Conservation (phyloP, 805 yeast species). For the Metschnikowia baotianmanensis region DNA sequence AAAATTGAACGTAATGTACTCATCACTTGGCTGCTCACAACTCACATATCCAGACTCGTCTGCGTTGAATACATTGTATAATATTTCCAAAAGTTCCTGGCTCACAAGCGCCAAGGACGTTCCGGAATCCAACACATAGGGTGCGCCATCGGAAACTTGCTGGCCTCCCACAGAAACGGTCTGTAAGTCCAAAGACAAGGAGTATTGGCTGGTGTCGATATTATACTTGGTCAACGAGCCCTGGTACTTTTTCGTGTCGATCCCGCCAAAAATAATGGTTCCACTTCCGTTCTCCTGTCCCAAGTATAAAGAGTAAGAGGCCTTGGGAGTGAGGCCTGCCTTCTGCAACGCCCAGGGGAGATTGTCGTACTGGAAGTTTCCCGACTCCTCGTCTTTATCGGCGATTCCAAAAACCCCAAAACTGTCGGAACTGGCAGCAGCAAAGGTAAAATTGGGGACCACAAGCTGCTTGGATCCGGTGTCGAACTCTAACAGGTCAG, state of each 20-base stretch:
- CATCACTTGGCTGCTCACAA: conserved; percentile 17
- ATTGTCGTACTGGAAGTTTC: conserved; percentile 31
- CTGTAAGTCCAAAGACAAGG: conserved; percentile 9
- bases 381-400: conserved; percentile 11
- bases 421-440: conserved; percentile 3
- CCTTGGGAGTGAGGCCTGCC: conserved; percentile 54
- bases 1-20: conserved; percentile 13
- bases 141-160: conserved; percentile 2
- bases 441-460: conserved; percentile 13
- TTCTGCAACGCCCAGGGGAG: conserved; percentile 60
- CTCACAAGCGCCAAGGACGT: conserved; percentile 15
- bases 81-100: conserved; percentile 6
- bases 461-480: conserved; percentile 6
- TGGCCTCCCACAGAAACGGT: conserved; percentile 12
- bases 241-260: conserved; percentile 38
- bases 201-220: conserved; percentile 3
- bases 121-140: conserved; percentile 17
- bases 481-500: conserved; percentile 9
- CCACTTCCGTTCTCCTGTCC: conserved; percentile 35
- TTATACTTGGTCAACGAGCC: conserved; percentile 10
- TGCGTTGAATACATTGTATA: conserved; percentile 9
- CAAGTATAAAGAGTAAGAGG: conserved; percentile 62
- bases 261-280: conserved; percentile 40
- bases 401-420: conserved; percentile 14
- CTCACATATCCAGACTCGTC: conserved; percentile 10